A percentile compares a stretch with the other conserved stretches of the same genome.
Conservation (phyloP, 2,329 filamentous ascomycete species). For the Trichoderma gracile region DNA sequence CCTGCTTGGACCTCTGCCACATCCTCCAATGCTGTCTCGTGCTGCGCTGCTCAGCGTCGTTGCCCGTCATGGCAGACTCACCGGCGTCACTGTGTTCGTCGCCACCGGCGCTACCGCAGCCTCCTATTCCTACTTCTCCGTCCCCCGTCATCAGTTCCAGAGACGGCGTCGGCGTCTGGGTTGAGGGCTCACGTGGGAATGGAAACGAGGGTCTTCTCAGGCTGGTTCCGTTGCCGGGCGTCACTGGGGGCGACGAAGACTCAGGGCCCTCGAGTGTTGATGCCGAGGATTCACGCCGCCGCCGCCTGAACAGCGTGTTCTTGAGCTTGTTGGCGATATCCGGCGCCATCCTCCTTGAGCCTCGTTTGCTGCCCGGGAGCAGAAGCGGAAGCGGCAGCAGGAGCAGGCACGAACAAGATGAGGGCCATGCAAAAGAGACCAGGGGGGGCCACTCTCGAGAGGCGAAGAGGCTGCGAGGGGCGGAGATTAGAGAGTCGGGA, state of each 20-base stretch:
- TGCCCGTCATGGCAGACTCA: conserved; percentile 11
- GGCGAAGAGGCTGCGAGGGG: conserved; percentile 11
- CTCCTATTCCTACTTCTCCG: conserved; percentile 15
- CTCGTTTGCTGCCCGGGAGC: conserved; percentile 22
- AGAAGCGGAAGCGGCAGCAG: conserved; percentile 6
- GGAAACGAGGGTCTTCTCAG: conserved; percentile 14
- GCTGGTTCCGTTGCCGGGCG: neutral
- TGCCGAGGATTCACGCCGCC: conserved; percentile 14
- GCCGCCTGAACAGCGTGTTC: conserved; percentile 23
- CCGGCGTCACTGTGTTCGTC: conserved; percentile 16
- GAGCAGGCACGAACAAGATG: conserved; percentile 3
- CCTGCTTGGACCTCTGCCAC: neutral
- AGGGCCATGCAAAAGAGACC: conserved; percentile 21
- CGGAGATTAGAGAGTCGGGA: conserved; percentile 20
- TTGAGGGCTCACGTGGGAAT: conserved; percentile 21
- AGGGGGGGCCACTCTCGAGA: conserved; percentile 6
- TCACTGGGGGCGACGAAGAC: conserved; percentile 3
- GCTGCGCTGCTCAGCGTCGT: conserved; percentile 4
- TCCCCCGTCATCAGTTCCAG: conserved; percentile 16
- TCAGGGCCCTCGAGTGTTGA: neutral
- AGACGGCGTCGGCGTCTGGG: conserved; percentile 18
- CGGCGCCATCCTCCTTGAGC: conserved; percentile 20
- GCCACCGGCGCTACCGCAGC: neutral
- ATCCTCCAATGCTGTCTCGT: conserved; percentile 11
- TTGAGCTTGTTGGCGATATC: conserved; percentile 24